Base-by-base conservation (phyloP, 2,329 filamentous ascomycete species). In the Ophiostoma himal-ulmi region DNA sequence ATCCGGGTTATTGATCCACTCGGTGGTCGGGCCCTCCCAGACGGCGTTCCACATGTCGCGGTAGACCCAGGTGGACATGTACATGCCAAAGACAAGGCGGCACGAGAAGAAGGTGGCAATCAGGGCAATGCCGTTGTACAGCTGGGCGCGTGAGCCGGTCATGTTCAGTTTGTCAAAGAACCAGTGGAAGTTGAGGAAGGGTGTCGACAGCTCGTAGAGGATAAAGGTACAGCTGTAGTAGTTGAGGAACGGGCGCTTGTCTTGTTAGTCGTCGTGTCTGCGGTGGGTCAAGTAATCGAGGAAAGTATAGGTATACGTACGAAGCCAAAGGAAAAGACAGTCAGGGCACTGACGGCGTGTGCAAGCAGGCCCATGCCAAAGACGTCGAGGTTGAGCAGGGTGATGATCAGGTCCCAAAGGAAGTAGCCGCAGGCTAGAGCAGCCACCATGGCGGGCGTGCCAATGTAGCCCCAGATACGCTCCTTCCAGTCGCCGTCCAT, bases 131-230 rank as follows among this genome's bases (percentile, higher is more conserved):
- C 92, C 92, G 76, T 95, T 95, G 79, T 92, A 88, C 37, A 94
- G 84, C 81, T 95, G 92, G 34, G 87, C 79, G 69, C 83, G 84
- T 26, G 89, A 88, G 48, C 92, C 92, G 0, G 92, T 95, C 84
- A 93, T 88, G 76, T 88, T 85, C 71, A 94, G 82, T 82, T 96
- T 96, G 80, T 96, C 92, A 80, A 91, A 92, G 82, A 95, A 95
- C 92, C 92, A 96, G 82, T 96, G 92, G 77, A 94, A 86, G 78
- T 96, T 96, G 71, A 95, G 84, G 79, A 95, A 94, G 8, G 92
- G 91, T 5, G 90, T 91, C 36, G 91, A 94, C 54, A 96, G 86
- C 79, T 96, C 92, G 86, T 93, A 96, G 71, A 95, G 88, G 76
- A 96, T 92, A 79, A 96, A 96, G 72, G 88, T 87, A 70, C 86